Evolutionary conservation across 805 yeast genomes (phyloP).

Genomic region (Suhomyces faveliae): DNA sequence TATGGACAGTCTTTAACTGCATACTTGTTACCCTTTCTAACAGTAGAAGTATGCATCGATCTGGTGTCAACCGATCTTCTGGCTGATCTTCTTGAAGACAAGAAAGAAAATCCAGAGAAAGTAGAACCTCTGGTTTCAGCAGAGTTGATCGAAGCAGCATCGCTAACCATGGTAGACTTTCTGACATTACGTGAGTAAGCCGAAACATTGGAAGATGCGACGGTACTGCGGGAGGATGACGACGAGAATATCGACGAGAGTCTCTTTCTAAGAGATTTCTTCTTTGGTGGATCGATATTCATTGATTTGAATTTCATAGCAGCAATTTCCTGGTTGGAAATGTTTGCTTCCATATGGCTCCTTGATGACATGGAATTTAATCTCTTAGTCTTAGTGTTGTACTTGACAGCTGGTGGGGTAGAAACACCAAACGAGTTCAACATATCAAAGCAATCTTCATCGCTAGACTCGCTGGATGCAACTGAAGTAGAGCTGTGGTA

Average conservation of each 20-base stretch:
- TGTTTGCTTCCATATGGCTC: slow-evolving; percentile 3
- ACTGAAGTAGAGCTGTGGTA: slow-evolving; percentile 9
- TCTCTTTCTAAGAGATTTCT: slow-evolving; percentile 16
- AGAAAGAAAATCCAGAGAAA: slow-evolving; percentile 27
- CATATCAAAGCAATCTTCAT: slow-evolving; percentile 26
- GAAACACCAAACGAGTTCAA: slow-evolving; percentile 19
- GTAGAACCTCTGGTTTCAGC: slow-evolving; percentile 15
- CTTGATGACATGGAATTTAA: slow-evolving; percentile 1
- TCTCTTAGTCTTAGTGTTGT: slow-evolving; percentile 4
- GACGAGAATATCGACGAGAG: slow-evolving; percentile 13
- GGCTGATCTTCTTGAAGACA: slow-evolving; percentile 7
- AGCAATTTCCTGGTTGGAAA: slow-evolving; percentile 11
- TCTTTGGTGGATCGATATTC: slow-evolving; percentile 10
- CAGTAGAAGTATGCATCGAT: slow-evolving; percentile 1
- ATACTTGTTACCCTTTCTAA: slow-evolving; percentile 24
- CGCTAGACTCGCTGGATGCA: slow-evolving; percentile 8
- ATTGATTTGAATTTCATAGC: slow-evolving; percentile 13
- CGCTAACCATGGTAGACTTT: slow-evolving; percentile 7
- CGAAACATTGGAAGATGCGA: slow-evolving; percentile 1
- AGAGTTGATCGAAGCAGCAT: slow-evolving; percentile 19
- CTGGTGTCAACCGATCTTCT: slow-evolving; percentile 6
- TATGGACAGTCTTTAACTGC: slow-evolving; percentile 24
- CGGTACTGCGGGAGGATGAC: slow-evolving; percentile 1
- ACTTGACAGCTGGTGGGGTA: slow-evolving; percentile 4
- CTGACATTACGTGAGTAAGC: slow-evolving; percentile 1